phyloP scores from a whole-genome alignment of 2,329 filamentous ascomycete genomes.

The Zarea fungicola region DNA sequence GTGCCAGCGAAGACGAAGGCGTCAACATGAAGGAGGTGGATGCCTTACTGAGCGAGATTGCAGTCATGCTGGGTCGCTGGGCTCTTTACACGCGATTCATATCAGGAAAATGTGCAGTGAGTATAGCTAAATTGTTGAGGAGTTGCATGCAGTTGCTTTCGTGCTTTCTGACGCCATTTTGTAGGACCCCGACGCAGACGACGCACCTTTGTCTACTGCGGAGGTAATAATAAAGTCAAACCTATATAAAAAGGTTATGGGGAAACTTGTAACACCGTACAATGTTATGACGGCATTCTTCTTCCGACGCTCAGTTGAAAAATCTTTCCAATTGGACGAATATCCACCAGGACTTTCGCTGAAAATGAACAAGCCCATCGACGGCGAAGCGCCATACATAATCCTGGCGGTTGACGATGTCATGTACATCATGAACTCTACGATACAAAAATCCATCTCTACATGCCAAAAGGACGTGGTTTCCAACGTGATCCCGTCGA shows the following conservation, averaged over 20 bases:
- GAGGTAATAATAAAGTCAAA: constrained; percentile 73
- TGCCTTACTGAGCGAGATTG: constrained; percentile 77
- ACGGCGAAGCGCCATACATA: constrained; percentile 80
- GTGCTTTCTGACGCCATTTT: constrained; percentile 14
- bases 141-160: not conserved
- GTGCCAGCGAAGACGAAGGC: constrained; percentile 78
- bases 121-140: constrained; percentile 22
- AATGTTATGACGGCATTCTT: constrained; percentile 94
- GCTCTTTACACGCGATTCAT: constrained; percentile 88
- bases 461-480: constrained; percentile 80
- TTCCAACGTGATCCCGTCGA: constrained; percentile 68
- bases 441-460: constrained; percentile 78
- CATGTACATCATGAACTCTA: constrained; percentile 97
- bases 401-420: constrained; percentile 95
- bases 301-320: constrained; percentile 92
- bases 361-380: constrained; percentile 64
- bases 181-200: constrained; percentile 49
- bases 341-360: constrained; percentile 74
- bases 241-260: constrained; percentile 70
- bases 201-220: constrained; percentile 60
- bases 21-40: constrained; percentile 98
- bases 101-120: constrained; percentile 76
- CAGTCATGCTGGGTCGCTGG: constrained; percentile 90
- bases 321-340: constrained; percentile 95
- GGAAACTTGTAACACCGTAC: constrained; percentile 73